phyloP scores from a whole-genome alignment of 495 filamentous ascomycete species.

The Podospora bellae-mahoneyi region DNA sequence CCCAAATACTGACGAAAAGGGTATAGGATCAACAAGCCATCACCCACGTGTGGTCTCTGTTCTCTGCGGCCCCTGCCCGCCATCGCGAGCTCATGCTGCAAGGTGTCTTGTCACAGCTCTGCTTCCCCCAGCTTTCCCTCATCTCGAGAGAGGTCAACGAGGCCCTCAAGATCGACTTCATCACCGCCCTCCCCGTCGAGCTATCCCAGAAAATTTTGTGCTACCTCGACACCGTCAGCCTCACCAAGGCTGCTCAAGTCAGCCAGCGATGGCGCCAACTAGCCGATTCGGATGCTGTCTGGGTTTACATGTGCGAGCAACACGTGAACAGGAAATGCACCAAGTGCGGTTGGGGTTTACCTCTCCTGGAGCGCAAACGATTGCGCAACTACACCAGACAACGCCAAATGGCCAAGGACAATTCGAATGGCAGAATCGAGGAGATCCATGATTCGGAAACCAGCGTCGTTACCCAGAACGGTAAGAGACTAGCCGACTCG shows the following conservation, averaged over 20 bases:
- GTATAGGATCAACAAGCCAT: constrained; percentile 72
- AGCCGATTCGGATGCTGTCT: constrained; percentile 95
- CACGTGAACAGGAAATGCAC: constrained; percentile 93
- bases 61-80: constrained; percentile 90
- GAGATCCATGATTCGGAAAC: constrained; percentile 25
- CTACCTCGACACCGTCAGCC: constrained; percentile 89
- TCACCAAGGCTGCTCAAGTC: constrained; percentile 96
- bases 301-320: constrained; percentile 99
- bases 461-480: background rate
- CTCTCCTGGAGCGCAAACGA: constrained; percentile 81
- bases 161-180: constrained; percentile 92
- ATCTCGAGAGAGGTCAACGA: constrained; percentile 83
- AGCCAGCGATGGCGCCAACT: constrained; percentile 81
- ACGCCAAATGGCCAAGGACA: constrained; percentile 52
- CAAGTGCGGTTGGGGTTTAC: constrained; percentile 95
- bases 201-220: constrained; percentile 90
- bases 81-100: constrained; percentile 93
- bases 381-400: constrained; percentile 84
- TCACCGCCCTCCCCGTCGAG: constrained; percentile 82
- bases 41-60: constrained; percentile 93
- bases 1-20: background rate
- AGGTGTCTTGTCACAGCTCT: constrained; percentile 91
- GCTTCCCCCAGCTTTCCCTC: constrained; percentile 93
- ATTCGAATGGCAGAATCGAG: constrained; percentile 27
- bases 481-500: constrained; percentile 35